Base-by-base conservation (phyloP, 2,329 filamentous ascomycete species). In the Talaromyces sp. region DNA sequence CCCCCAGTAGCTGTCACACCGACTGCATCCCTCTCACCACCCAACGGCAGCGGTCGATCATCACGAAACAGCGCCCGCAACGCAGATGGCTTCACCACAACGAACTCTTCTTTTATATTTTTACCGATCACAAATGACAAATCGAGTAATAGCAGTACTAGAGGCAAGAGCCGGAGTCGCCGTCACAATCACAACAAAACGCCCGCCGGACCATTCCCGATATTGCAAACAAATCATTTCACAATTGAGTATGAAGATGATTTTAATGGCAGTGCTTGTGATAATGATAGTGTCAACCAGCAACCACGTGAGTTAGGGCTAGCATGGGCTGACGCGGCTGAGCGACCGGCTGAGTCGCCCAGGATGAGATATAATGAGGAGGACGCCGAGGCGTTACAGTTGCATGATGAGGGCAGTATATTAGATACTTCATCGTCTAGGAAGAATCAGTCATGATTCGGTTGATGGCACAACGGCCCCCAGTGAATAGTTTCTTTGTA, bases 391-490 rank as follows among this genome's bases (percentile, higher is more conserved):
- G 48, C 31, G 8, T 60, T 67, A 47, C 58, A 63, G n/a, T 43
- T 67, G 33, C 59, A 65, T 62, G 64, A 65, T 39, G 50, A 62
- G 33, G 64, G 64, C 8, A 60, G 63, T 35, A 67, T 67, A 62
- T 65, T 67, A 47, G 52, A 41, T 9, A 19, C 11, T 52, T 33
- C 48, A 33, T 33, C 48, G 16, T 65, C 48, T 31, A 43, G 31
- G 24, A n/a, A 22, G 45, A 24, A 52, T 41, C 35, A 33, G 45
- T n/a, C 47, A 54, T 39, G 54, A 33, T 43, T 43, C 22, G 2
- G 19, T n/a, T 27, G 22, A 24, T 33, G n/a, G 13, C 43, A 31
- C n/a, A 13, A 6, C 6, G 22, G 19, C 10, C 9, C 24, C n/a
- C 9, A 16, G 27, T 57, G 22, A 16, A 50, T 50, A 50, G 14